These are phyloP conservation scores for Wallacemonas sp. DNA, from an alignment of 208 protist genomes.

Conservation along the genomic window DNA sequence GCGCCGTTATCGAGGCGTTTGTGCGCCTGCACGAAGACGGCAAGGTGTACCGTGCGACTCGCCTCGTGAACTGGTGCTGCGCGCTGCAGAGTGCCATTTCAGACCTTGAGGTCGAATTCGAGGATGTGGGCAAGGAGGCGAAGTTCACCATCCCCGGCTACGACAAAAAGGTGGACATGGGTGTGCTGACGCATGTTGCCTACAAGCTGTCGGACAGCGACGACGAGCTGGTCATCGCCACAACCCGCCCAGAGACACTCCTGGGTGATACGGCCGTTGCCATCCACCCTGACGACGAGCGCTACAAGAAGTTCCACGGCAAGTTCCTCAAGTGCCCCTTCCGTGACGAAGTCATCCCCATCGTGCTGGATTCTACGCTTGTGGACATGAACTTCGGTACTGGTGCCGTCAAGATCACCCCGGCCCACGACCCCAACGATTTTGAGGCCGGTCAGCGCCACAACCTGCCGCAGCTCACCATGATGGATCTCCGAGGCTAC, in stretches of 20 bases:
- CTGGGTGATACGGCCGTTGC: constrained; percentile 98
- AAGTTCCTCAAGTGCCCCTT: constrained; percentile 97
- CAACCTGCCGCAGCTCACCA: constrained; percentile 94
- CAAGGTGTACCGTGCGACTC: constrained; percentile 96
- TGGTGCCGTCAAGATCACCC: constrained; percentile 98
- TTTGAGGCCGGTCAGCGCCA: constrained; percentile 97
- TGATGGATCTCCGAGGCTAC: constrained; percentile 96
- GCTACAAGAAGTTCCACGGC: constrained; percentile 97
- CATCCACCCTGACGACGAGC: constrained; percentile 97
- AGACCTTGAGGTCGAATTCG: constrained; percentile 99
- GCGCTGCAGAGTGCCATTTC: constrained; percentile 99
- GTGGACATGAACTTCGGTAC: constrained; percentile 99
- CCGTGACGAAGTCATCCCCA: constrained; percentile 93
- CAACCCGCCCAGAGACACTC: constrained; percentile 99
- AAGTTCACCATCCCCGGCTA: constrained; percentile 92
- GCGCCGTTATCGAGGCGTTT: constrained; percentile 97
- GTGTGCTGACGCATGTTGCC: constrained; percentile 93
- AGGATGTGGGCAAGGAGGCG: constrained; percentile 75
- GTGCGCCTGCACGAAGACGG: constrained; percentile 96
- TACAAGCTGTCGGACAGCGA: constrained; percentile 93
- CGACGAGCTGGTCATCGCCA: constrained; percentile 95
- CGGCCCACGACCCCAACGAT: constrained; percentile 99
- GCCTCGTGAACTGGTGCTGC: constrained; percentile 99
- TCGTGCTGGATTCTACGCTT: constrained; percentile 95
- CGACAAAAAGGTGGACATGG: constrained; percentile 93